Base-by-base conservation (phyloP, 805 yeast genomes). In the Blastobotrys robertii region DNA sequence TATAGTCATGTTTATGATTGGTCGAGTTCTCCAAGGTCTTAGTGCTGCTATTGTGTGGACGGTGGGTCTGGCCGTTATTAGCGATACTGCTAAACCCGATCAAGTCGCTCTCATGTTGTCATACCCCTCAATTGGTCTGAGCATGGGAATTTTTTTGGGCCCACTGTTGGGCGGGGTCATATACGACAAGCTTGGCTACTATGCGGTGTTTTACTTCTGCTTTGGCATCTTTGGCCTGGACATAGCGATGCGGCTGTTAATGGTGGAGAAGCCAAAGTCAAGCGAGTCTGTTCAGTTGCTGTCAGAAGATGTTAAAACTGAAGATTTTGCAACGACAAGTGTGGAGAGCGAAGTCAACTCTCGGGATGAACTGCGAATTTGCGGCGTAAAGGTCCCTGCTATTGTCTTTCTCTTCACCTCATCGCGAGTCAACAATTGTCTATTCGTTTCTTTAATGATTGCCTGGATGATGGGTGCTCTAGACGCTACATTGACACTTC, bases 131-230 rank as follows among this genome's bases (percentile, higher is more conserved):
- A 44, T 53, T 13, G 60, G 55, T 5, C 44, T 57, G 44, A 48
- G 60, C 11, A 12, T 60, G 37, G 65, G 63, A 10, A 49, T 47
- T 6, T 48, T 60, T 14, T 25, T 57, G 11, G 65, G 66, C 8
- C 66, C 65, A 7, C 36, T 60, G 6, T 42, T 61, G 3, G 66
- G 65, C 8, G 65, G 65, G 4, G 44, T 60, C 6, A 50, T 60
- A 8, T 61, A 60, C 39, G 55, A 49, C 10, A 48, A 37, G n/a
- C 50, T 50, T 1, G 66, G 65, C 4, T 62, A 60, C 37, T 55
- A 54, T 34, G 48, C 62, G 8, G 62, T 60, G 5, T 60, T 50
- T 35, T 54, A 49, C 19, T 46, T 60, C 10, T 48, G 53, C 22
- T 60, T 59, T 43, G 62, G 50, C 4, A 33, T 58, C 19, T 41